These are phyloP conservation scores for Chrysoporthe austroafricana DNA, from an alignment of 2,329 filamentous ascomycete genomes.

Conservation along the genomic window DNA sequence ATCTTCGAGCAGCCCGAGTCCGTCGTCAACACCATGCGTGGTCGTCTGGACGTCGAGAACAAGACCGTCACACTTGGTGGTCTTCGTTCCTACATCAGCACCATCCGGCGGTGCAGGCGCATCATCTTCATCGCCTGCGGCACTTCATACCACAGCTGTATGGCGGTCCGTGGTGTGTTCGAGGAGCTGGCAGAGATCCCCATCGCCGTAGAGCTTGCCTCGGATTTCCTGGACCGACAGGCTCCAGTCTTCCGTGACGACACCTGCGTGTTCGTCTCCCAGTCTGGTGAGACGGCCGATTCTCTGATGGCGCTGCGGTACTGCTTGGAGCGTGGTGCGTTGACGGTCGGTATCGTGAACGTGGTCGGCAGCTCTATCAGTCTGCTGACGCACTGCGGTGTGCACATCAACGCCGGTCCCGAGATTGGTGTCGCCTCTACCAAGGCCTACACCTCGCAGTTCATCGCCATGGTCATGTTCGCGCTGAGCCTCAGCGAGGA, in stretches of 20 bases:
- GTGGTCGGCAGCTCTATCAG: conserved; percentile 98
- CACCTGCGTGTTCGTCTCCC: conserved; percentile 97
- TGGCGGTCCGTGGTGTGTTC: conserved; percentile 97
- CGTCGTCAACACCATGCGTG: conserved; percentile 99
- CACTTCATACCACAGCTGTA: conserved; percentile 98
- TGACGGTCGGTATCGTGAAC: conserved; percentile 98
- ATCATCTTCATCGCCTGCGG: conserved; percentile 99
- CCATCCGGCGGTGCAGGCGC: conserved; percentile 93
- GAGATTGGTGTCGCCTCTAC: conserved; percentile 99
- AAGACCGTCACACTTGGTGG: conserved; percentile 96
- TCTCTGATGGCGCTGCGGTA: conserved; percentile 96
- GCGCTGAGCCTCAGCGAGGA: conserved; percentile 95
- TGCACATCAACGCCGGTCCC: conserved; percentile 98
- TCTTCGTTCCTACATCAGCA: conserved; percentile 92
- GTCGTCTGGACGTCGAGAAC: conserved; percentile 90
- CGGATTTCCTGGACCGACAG: conserved; percentile 95
- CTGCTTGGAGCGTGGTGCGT: conserved; percentile 94
- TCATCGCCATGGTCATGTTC: conserved; percentile 99
- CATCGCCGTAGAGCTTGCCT: conserved; percentile 94
- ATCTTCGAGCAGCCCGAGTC: conserved; percentile 99
- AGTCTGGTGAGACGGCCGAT: conserved; percentile 98
- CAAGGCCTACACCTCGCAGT: conserved; percentile 99
- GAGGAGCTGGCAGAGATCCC: conserved; percentile 98
- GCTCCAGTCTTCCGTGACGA: conserved; percentile 99
- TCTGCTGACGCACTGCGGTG: conserved; percentile 98